A percentile compares a stretch with the other conserved stretches of the same genome.
Conservation (phyloP, 805 yeast species). For the Wickerhamomyces pijperi region DNA sequence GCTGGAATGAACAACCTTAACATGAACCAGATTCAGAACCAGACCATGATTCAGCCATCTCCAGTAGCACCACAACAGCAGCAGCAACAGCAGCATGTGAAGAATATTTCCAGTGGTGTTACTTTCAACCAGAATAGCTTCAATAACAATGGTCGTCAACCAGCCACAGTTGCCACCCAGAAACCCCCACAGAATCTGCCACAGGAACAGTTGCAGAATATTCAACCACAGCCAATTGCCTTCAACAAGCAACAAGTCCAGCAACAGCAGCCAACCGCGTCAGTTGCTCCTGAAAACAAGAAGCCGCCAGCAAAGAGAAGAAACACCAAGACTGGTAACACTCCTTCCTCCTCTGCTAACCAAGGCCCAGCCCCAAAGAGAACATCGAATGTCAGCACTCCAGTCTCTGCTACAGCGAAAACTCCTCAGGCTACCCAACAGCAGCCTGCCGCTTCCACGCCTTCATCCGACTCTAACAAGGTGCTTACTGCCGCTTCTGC, state of each 20-base stretch:
- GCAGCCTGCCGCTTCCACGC: not conserved
- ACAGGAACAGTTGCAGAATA: conserved; percentile 3
- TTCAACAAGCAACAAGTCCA: not conserved
- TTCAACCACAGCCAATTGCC: conserved; percentile 1
- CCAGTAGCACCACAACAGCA: too few species aligned
- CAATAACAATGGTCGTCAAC: conserved; percentile 1
- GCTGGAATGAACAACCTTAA: too few species aligned
- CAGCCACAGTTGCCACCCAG: too few species aligned
- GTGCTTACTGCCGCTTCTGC: conserved; percentile 3
- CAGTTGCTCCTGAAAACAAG: not conserved
- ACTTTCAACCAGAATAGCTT: not conserved
- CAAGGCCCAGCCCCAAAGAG: not conserved
- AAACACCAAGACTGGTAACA: conserved; percentile 1
- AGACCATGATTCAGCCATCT: too few species aligned
- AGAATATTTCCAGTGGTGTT: not conserved
- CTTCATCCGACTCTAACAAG: conserved; percentile 8
- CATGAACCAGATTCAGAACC: too few species aligned
- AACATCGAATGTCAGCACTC: conserved; percentile 3
- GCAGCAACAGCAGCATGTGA: not conserved
- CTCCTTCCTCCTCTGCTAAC: not conserved
- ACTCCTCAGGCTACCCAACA: not conserved
- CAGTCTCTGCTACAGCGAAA: not conserved
- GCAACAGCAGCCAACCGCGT: conserved; percentile 3
- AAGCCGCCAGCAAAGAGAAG: conserved; percentile 9
- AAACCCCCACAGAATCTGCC: conserved; percentile 1